phyloP scores from a whole-genome alignment of 2,329 filamentous ascomycete genomes.

The Hirsutella rhossiliensis region DNA sequence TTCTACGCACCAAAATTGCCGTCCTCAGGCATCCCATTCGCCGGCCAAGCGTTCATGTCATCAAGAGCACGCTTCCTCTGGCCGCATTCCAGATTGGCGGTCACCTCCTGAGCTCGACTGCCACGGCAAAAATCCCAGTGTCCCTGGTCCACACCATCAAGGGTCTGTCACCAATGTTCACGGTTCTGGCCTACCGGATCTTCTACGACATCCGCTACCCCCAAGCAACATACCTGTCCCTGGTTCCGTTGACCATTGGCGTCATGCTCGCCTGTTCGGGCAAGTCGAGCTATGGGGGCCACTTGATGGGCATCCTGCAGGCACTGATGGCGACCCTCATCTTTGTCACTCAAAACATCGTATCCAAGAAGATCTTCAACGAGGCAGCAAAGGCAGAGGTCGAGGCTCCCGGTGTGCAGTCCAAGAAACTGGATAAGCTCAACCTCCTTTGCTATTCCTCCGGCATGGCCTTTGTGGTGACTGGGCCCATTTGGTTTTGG shows the following conservation, averaged over 20 bases:
- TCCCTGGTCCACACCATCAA: slow-evolving; percentile 98
- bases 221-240: slow-evolving; percentile 71
- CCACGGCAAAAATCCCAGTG: slow-evolving; percentile 88
- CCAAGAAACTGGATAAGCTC: slow-evolving; percentile 85
- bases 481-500: slow-evolving; percentile 85
- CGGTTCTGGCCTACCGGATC: slow-evolving; percentile 82
- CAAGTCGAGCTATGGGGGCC: slow-evolving; percentile 62
- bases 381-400: slow-evolving; percentile 77
- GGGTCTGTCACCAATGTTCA: slow-evolving; percentile 89
- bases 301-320: slow-evolving; percentile 81
- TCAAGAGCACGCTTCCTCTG: slow-evolving; percentile 79
- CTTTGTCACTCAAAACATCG: slow-evolving; percentile 97
- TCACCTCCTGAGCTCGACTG: slow-evolving; percentile 86
- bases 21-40: slow-evolving; percentile 77
- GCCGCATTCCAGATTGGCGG: slow-evolving; percentile 88
- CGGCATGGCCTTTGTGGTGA: slow-evolving; percentile 79
- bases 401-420: slow-evolving; percentile 49
- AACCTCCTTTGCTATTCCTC: slow-evolving; percentile 97
- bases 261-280: slow-evolving; percentile 94
- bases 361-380: slow-evolving; percentile 96
- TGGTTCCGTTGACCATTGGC: slow-evolving; percentile 85
- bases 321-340: slow-evolving; percentile 84
- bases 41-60: slow-evolving; percentile 66
- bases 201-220: slow-evolving; percentile 86
- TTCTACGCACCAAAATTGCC: slow-evolving; percentile 58